Percentiles rank a stretch among this genome's conserved stretches.
Evolutionary conservation across 371 early-diverging fungal species (phyloP).

Genomic region (Syncephalastrum monosporum): DNA sequence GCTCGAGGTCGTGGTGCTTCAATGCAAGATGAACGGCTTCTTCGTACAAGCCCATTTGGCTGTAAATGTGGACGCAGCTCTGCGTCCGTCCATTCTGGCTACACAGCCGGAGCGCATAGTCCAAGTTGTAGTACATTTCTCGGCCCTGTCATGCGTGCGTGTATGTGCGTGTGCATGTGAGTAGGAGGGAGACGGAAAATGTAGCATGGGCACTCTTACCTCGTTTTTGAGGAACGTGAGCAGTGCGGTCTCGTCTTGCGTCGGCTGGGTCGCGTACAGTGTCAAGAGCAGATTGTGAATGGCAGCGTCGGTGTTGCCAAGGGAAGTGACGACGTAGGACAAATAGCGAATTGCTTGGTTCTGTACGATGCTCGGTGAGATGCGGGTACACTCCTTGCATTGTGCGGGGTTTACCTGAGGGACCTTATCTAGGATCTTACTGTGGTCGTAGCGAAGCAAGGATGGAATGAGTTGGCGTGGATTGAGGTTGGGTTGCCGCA

Average conservation of each 20-base stretch:
- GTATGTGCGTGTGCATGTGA: background rate
- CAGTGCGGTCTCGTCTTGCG: constrained; percentile 59
- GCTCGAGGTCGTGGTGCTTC: constrained; percentile 78
- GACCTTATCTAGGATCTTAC: constrained; percentile 20
- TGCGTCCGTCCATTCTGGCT: constrained; percentile 71
- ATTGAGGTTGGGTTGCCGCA: constrained; percentile 77
- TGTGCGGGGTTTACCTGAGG: constrained; percentile 14
- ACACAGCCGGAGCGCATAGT: constrained; percentile 86
- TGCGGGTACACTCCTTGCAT: background rate
- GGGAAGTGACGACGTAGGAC: constrained; percentile 72
- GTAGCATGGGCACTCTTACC: constrained; percentile 24
- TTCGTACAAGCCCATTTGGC: constrained; percentile 76
- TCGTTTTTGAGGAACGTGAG: constrained; percentile 72
- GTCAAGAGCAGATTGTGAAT: constrained; percentile 91
- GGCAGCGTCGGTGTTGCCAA: constrained; percentile 78
- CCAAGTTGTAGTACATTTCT: constrained; percentile 74
- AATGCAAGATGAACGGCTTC: constrained; percentile 85
- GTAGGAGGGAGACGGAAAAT: background rate
- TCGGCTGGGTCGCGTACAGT: constrained; percentile 76
- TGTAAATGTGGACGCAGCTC: constrained; percentile 79
- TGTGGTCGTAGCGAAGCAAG: constrained; percentile 74
- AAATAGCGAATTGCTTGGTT: constrained; percentile 91
- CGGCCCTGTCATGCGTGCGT: constrained; percentile 40
- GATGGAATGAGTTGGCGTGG: constrained; percentile 88
- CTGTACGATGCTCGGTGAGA: constrained; percentile 18